Conservation (phyloP, 352 stramenopile species). For the Thraustochytrium striatum region DNA sequence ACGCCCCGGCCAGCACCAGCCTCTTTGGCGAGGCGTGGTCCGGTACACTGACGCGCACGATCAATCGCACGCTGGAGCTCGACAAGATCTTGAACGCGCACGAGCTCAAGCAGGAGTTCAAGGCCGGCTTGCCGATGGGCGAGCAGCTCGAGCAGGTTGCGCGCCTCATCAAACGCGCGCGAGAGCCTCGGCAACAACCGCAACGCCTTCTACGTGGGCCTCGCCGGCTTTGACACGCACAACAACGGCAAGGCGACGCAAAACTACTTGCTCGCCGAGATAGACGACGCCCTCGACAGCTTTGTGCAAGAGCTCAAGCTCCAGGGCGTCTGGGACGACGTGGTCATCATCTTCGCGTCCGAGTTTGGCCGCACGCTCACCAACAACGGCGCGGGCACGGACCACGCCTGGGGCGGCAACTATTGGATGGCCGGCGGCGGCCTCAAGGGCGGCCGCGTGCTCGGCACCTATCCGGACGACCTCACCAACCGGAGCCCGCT, state of each 20-base stretch:
- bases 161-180: conserved; percentile 58
- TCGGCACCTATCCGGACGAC: conserved; percentile 63
- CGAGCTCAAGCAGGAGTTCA: background rate
- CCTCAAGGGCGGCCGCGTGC: conserved; percentile 58
- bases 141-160: conserved; percentile 58
- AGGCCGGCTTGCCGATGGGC: background rate
- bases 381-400: conserved; percentile 58
- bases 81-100: background rate
- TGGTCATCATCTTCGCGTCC: conserved; percentile 58
- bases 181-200: conserved; percentile 57
- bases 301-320: conserved; percentile 60
- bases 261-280: background rate
- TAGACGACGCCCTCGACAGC: conserved; percentile 56
- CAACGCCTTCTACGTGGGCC: conserved; percentile 59
- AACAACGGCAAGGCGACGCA: background rate
- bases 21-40: conserved; percentile 30
- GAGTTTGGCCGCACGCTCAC: conserved; percentile 64
- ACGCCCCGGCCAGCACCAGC: background rate
- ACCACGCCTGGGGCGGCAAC: conserved; percentile 57
- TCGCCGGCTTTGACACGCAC: conserved; percentile 65
- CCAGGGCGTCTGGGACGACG: conserved; percentile 56
- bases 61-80: background rate
- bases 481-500: conserved; percentile 53
- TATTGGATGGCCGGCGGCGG: conserved; percentile 56
- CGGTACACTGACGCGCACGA: background rate